Evolutionary conservation across 768 basidiomycete species (phyloP), one percentile per base, ranked within the genome.

Genomic region (Lyophyllum semitale): DNA sequence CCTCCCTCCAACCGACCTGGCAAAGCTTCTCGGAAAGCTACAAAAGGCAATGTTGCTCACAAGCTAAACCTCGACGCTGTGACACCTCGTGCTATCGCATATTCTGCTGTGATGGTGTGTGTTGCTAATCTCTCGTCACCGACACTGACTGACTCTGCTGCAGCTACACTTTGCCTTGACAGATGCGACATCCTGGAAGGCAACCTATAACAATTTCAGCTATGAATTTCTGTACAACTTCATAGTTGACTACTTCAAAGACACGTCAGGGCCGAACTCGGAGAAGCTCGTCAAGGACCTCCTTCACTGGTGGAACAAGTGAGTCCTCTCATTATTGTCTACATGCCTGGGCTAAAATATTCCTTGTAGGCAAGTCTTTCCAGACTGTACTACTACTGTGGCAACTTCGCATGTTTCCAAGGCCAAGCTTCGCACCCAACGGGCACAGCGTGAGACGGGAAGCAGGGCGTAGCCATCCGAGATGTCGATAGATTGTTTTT

Each of bases 91-190:
- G 60, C 66, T 4, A 67, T 72, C 48, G 71, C 68, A 20, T 72
- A 72, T 55, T 64, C 66, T 7, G 68, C 67, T 17, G 63, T 65
- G 15, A 61, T 61, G 51, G 71, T 72, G 52, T 26, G 59, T 37
- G 40, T 17, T 56, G 42, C 33, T 42, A 53, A 15, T 18, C 25
- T 4, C 44, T 22, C 40, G 40, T 9, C 33, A 26, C 37, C 11
- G 12, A 40, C 8, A 11, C 22, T 12, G 15, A 25, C 22, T 38
- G 48, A 15, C 1, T 43, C 22, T 23, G 40, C 48, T 57, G n/a
- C 53, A 66, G 66, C 57, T 68, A 12, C 55, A 54, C 20, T 61
- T 64, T 55, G 53, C 60, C 35, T 51, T 68, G 18, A 54, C 58
- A 17, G 62, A 59, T 43, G 59, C 61, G 13, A 37, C 27, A 2